Evolutionary conservation across 2,329 filamentous ascomycete species (phyloP).

Genomic region (Parastagonospora avenae): DNA sequence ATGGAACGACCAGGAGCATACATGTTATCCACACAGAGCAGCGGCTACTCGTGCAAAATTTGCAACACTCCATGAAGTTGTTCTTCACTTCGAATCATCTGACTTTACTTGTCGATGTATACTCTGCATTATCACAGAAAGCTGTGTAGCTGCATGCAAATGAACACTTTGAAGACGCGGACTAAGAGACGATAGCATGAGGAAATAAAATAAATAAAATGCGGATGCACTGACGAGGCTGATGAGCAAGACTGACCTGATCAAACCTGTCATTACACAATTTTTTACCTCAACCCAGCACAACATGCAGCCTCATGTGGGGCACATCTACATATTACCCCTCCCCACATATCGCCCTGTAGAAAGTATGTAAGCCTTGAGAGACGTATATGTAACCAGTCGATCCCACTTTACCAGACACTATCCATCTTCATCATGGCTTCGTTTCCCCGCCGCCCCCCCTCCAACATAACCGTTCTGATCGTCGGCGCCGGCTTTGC

Average conservation of each 20-base stretch:
- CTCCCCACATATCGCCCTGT: slow-evolving; percentile 5
- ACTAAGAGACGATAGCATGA: too few species aligned
- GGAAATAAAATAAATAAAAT: too few species aligned
- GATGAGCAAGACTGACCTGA: too few species aligned
- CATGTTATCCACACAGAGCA: slow-evolving; percentile 2
- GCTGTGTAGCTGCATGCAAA: slow-evolving; percentile 6
- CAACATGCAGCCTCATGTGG: slow-evolving; percentile 2
- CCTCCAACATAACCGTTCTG: slow-evolving; percentile 47
- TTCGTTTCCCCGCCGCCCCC: slow-evolving; percentile 20
- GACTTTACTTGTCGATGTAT: slow-evolving; percentile 12
- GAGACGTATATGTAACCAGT: neutral
- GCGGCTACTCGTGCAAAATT: slow-evolving; percentile 3
- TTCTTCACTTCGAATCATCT: slow-evolving; percentile 8
- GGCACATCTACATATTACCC: slow-evolving; percentile 4
- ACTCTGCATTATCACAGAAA: slow-evolving; percentile 10
- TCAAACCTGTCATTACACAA: too few species aligned
- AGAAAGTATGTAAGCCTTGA: neutral
- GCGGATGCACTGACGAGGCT: too few species aligned
- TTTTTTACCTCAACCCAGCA: too few species aligned
- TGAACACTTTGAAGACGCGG: neutral
- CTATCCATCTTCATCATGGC: slow-evolving; percentile 7
- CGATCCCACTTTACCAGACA: neutral
- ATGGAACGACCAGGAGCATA: slow-evolving; percentile 2
- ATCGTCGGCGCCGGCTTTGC: slow-evolving; percentile 61
- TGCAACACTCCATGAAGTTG: slow-evolving; percentile 1